Evolutionary conservation across 192 early-diverging fungal species (phyloP).

Genomic region (Spizellomyces sp.): DNA sequence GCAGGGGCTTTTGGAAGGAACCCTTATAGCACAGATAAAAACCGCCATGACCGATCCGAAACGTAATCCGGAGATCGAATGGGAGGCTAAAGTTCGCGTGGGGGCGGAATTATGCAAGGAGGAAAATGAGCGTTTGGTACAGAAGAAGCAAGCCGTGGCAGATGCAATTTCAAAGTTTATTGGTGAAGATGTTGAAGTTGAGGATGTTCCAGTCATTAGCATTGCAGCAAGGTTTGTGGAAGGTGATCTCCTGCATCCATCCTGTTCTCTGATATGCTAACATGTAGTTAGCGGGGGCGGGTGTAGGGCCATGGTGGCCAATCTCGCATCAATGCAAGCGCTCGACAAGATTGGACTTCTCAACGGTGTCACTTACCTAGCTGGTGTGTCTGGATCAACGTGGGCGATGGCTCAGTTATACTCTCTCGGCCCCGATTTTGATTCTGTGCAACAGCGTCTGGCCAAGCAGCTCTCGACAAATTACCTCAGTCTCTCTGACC

Average conservation of each 20-base stretch:
- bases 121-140: conserved; percentile 12
- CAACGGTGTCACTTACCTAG: conserved; percentile 26
- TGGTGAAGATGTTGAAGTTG: conserved; percentile 27
- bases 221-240: conserved; percentile 33
- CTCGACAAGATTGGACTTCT: conserved; percentile 29
- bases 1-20: conserved; percentile 21
- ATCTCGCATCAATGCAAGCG: conserved; percentile 19
- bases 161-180: conserved; percentile 28
- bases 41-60: conserved; percentile 13
- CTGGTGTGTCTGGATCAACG: conserved; percentile 40
- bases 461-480: conserved; percentile 29
- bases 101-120: conserved; percentile 17
- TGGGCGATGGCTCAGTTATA: conserved; percentile 43
- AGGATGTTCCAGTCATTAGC: conserved; percentile 34
- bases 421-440: conserved; percentile 12
- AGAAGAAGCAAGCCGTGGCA: conserved; percentile 6
- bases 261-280: neutral
- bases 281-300: conserved; percentile 38
- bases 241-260: neutral
- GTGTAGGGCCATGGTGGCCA: conserved; percentile 40
- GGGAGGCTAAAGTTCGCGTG: conserved; percentile 29
- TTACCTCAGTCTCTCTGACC: conserved; percentile 26
- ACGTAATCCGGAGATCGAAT: conserved; percentile 30
- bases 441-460: conserved; percentile 4
- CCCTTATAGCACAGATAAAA: conserved; percentile 5